Conservation (phyloP, 352 stramenopile species). For the Blastocystis sp. region DNA sequence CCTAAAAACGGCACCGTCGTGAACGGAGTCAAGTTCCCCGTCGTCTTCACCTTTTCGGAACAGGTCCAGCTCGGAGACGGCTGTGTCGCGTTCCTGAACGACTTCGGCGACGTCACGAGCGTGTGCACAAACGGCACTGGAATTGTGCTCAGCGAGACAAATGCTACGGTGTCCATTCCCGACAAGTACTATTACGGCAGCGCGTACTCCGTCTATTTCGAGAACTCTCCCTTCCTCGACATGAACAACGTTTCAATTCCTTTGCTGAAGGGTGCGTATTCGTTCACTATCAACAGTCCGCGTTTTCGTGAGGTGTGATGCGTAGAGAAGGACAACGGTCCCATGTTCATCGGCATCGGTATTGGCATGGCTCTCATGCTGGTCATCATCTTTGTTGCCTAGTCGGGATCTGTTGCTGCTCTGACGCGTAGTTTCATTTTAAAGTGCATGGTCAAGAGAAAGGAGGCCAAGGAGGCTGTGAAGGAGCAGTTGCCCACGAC, state of each 20-base stretch:
- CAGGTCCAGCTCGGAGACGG: constrained; percentile 29
- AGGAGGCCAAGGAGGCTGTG: constrained; percentile 54
- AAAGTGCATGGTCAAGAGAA: constrained; percentile 65
- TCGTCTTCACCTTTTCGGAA: constrained; percentile 64
- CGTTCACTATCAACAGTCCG: constrained; percentile 42
- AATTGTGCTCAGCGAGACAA: constrained; percentile 12
- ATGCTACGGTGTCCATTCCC: neutral
- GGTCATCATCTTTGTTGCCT: constrained; percentile 55
- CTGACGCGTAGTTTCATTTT: constrained; percentile 64
- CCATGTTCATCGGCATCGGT: constrained; percentile 65
- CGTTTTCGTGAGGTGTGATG: neutral
- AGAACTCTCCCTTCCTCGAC: constrained; percentile 17
- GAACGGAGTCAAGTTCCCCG: constrained; percentile 16
- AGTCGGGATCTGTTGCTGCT: neutral
- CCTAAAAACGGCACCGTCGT: constrained; percentile 37
- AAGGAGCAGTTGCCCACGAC: constrained; percentile 1
- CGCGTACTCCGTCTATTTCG: constrained; percentile 64
- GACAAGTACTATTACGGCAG: constrained; percentile 50
- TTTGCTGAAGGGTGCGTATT: constrained; percentile 23
- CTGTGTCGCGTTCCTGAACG: constrained; percentile 26
- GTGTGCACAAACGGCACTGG: neutral
- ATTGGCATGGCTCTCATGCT: constrained; percentile 70
- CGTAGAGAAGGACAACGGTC: constrained; percentile 64
- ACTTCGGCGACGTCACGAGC: constrained; percentile 24
- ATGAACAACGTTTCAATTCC: neutral